Evolutionary conservation across 73 alveolate genomes (phyloP).

Genomic region (Effrenium voratum): DNA sequence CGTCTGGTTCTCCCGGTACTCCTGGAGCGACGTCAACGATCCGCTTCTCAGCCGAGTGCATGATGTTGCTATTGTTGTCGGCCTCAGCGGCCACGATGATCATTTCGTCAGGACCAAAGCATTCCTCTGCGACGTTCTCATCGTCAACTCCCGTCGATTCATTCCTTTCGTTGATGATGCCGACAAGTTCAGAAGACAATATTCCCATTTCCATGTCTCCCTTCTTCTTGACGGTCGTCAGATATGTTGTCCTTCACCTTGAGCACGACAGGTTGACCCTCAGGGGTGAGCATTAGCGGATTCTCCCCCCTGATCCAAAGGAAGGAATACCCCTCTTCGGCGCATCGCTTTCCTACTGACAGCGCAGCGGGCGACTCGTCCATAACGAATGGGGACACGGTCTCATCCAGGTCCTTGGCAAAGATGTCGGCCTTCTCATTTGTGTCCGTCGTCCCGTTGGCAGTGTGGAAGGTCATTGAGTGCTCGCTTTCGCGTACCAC

Average conservation of each 20-base stretch:
- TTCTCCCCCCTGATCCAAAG: too few relatives aligned
- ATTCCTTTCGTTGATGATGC: too few relatives aligned
- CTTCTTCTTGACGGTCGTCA: too few relatives aligned
- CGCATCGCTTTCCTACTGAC: not conserved
- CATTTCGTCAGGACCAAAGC: not conserved
- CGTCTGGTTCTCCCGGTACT: not conserved
- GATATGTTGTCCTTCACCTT: not conserved
- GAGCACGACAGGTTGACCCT: not conserved
- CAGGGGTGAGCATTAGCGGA: not conserved
- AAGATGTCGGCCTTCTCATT: too few relatives aligned
- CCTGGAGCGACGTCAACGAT: not conserved
- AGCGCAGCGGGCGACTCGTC: not conserved
- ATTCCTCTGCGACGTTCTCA: not conserved
- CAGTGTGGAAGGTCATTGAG: too few relatives aligned
- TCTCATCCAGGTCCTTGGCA: too few relatives aligned
- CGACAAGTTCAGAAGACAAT: too few relatives aligned
- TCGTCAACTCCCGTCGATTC: not conserved
- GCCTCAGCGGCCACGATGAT: not conserved
- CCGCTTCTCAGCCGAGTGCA: not conserved
- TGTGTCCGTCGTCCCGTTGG: too few relatives aligned
- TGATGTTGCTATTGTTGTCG: too few relatives aligned
- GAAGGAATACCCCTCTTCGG: not conserved
- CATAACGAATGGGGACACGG: too few relatives aligned
- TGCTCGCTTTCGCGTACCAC: too few relatives aligned
- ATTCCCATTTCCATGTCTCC: too few relatives aligned